phyloP scores from a whole-genome alignment of 768 basidiomycete species.

The Mycena olivaceomarginata region DNA sequence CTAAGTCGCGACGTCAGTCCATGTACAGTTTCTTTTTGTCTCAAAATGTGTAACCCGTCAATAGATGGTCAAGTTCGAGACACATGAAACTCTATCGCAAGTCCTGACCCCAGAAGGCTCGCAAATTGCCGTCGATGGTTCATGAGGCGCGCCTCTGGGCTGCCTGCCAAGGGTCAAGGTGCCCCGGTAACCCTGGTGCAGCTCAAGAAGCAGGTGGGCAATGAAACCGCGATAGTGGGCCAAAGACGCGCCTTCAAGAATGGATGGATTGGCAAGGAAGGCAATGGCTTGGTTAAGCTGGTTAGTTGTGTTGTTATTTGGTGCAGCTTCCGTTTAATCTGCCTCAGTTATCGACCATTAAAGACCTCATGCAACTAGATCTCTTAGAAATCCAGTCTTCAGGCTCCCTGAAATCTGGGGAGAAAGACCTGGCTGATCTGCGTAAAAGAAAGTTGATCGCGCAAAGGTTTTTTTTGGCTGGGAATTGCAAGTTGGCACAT shows the following conservation, averaged over 20 bases:
- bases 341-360: slow-evolving; percentile 75
- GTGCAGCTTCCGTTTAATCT: slow-evolving; percentile 27
- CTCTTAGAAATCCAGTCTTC: slow-evolving; percentile 83
- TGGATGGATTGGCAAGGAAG: slow-evolving; percentile 96
- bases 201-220: slow-evolving; percentile 86
- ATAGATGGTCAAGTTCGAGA: slow-evolving; percentile 90
- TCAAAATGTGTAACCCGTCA: slow-evolving; percentile 27
- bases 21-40: slow-evolving; percentile 25
- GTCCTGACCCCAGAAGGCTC: slow-evolving; percentile 88
- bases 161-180: slow-evolving; percentile 84
- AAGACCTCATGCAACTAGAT: slow-evolving; percentile 86
- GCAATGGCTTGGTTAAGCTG: slow-evolving; percentile 88
- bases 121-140: slow-evolving; percentile 83
- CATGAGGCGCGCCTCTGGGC: slow-evolving; percentile 97
- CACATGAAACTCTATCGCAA: slow-evolving; percentile 85
- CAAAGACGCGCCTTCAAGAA: slow-evolving; percentile 98
- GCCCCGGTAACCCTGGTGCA: slow-evolving; percentile 78
- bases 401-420: slow-evolving; percentile 83
- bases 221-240: slow-evolving; percentile 93
- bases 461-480: slow-evolving; percentile 73
- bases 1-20: slow-evolving; percentile 85
- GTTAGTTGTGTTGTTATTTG: slow-evolving; percentile 67
- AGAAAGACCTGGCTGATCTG: slow-evolving; percentile 90
- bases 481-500: background rate
- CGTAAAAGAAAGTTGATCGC: slow-evolving; percentile 92